Base-by-base conservation (phyloP, 2,329 filamentous ascomycete genomes). In the Phialophora chinensis region DNA sequence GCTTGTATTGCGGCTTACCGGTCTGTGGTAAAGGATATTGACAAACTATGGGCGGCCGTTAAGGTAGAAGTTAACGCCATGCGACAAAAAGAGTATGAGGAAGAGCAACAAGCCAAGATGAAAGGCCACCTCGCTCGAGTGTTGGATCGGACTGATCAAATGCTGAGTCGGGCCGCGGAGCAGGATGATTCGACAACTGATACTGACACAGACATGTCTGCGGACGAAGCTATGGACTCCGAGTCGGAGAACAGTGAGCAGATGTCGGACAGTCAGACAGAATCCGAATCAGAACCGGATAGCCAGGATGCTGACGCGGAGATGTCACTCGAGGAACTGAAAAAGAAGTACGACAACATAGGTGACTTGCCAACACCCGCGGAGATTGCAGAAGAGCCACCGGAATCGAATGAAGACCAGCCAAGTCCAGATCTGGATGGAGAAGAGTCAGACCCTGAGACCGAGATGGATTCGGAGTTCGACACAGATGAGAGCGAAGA, bases 1-100 rank as follows among this genome's bases (percentile, higher is more conserved):
- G 84, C 88, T 72, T 88, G 88, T 78, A 83, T 88, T 67, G 80
- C 82, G 54, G 86, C 88, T 31, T 96, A 95, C 77, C 91, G 87
- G 67, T 85, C 88, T 66, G 86, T 97, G 17, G 83, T 90, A 49
- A 85, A 83, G 63, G 87, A 90, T 75, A 76, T 90, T 65, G 85
- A 86, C 68, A 84, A 84, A 66, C 84, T 87, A 71, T 90, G 88
- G 81, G 82, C 85, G 54, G 76, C 87, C 62, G 84, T 88, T 54
- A 83, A 79, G 63, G 80, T 81, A 12, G 86, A 89, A 69, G 84
- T 89, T 35, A 83, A 88, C 69, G 82, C 83, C 62, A 79, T 80
- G 67, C 82, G 86, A 44, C 78, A 86, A 63, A 82, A 83, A 60
- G 81, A 81, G 54, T 88, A 86, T 82, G 86, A 89, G 74, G 84